Base-by-base conservation (phyloP, 2,329 filamentous ascomycete species). In the Fusarium ramigenum region DNA sequence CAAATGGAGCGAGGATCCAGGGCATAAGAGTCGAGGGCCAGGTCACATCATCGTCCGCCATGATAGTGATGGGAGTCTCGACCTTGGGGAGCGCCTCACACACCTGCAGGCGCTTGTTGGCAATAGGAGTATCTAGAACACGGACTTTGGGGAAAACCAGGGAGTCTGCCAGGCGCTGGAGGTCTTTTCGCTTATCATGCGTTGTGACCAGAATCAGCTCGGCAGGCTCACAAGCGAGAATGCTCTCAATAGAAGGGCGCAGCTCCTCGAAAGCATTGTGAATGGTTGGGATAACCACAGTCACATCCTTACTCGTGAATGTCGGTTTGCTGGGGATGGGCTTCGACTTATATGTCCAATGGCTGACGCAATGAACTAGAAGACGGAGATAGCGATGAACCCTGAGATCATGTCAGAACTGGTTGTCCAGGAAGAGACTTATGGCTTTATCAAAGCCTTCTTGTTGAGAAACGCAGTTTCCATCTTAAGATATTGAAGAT, bases 41-140 rank as follows among this genome's bases (percentile, higher is more conserved):
- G 77, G 93, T 95, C 70, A 98, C 96, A 81, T 98, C 96, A 83
- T 98, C 96, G 80, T 98, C 96, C 32, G 95, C 95, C 85, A 98
- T 94, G 77, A 98, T 89, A 42, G 94, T 97, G 79, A 98, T 95
- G 58, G 88, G 85, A 0, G 96, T 98, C 75, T 86, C 87, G 65
- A 98, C 94, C 75, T 94, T 89, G 25, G 95, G 95, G 53, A 98
- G 93, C 7, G 95, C 96, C 80, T 94, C 90, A 82, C 94, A 97
- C 80, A 98, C 95, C 82, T 98, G 96, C 25, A 96, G 90, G 62
- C 96, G 93, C 86, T 98, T 98, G 85, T 98, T 98, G 76, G 96
- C 95, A 80, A 97, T 95, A 69, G 89, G 87, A 36, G 95, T 93
- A 72, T 89, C 92, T 74, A 96, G 87, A 47, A 97, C 91, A 63